Percentiles rank a stretch among this genome's conserved stretches.
These are phyloP conservation scores for Pascua sp. DNA, from an alignment of 1,284 basidiomycete genomes.

Conservation along the genomic window DNA sequence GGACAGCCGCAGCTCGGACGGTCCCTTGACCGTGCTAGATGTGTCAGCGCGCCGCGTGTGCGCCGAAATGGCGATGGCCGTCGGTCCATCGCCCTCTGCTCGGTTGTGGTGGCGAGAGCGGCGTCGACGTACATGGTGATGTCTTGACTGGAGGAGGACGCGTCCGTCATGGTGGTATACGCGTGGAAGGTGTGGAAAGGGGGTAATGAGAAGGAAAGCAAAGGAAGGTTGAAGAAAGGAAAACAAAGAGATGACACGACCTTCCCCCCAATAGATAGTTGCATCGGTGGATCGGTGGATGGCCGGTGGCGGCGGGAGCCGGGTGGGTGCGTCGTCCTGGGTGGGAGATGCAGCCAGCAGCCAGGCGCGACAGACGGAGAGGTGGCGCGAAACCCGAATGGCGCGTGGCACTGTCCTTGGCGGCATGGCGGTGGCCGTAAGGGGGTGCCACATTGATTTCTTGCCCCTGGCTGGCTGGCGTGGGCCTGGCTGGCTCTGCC, in stretches of 20 bases:
- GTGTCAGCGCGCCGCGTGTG: constrained; percentile 1
- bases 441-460: too few species aligned
- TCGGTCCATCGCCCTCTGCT: too few species aligned
- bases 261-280: too few species aligned
- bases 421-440: too few species aligned
- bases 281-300: not conserved
- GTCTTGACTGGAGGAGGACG: constrained; percentile 18
- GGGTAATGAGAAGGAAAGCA: not conserved
- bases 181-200: not conserved
- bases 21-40: constrained; percentile 57
- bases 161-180: constrained; percentile 20
- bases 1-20: constrained; percentile 83
- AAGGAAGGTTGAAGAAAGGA: not conserved
- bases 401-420: too few species aligned
- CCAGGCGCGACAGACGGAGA: too few species aligned
- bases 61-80: not conserved
- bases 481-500: too few species aligned
- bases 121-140: constrained; percentile 26
- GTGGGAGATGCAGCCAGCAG: too few species aligned
- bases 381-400: too few species aligned
- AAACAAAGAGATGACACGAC: not conserved
- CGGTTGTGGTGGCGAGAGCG: not conserved
- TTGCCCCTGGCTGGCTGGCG: too few species aligned
- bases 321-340: not conserved
- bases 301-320: not conserved